phyloP scores from a whole-genome alignment of 73 alveolate species.

The Paraurostyla sp. region DNA sequence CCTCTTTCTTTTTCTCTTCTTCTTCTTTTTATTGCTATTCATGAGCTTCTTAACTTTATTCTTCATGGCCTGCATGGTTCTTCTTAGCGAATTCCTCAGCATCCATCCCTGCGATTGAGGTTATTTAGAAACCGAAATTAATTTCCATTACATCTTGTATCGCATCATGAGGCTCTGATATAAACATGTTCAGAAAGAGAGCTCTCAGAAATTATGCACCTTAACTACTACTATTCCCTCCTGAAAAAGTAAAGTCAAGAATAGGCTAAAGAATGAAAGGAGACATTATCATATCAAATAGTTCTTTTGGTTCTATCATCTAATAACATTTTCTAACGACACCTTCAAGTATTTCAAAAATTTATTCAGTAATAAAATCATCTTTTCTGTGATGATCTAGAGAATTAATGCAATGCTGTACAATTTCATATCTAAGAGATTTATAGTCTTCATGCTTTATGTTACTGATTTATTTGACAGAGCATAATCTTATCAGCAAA shows the following conservation, averaged over 20 bases:
- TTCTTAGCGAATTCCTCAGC: background rate
- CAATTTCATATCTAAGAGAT: background rate
- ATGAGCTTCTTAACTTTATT: background rate
- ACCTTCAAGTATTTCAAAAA: constrained; percentile 42
- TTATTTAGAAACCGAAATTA: constrained; percentile 51
- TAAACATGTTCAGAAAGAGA: constrained; percentile 34
- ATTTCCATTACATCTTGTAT: constrained; percentile 59
- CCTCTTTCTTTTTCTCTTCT: constrained; percentile 38
- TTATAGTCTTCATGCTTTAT: background rate
- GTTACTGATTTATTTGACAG: background rate
- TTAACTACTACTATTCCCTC: background rate
- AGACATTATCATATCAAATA: constrained; percentile 40
- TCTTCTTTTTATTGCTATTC: constrained; percentile 4
- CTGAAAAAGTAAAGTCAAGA: constrained; percentile 18
- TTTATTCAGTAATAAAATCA: constrained; percentile 43
- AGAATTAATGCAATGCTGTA: constrained; percentile 53
- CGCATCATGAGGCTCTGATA: constrained; percentile 55
- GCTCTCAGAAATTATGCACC: constrained; percentile 49
- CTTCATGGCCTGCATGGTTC: background rate
- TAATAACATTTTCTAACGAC: constrained; percentile 53
- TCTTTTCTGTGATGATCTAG: background rate
- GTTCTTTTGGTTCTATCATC: constrained; percentile 31
- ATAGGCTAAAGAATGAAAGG: constrained; percentile 31
- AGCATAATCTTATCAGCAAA: constrained; percentile 32
- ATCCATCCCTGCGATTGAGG: constrained; percentile 43